Evolutionary conservation across 371 early-diverging fungal species (phyloP), one percentile per base, ranked within the genome.

Genomic region (Apophysomyces ossiformis): DNA sequence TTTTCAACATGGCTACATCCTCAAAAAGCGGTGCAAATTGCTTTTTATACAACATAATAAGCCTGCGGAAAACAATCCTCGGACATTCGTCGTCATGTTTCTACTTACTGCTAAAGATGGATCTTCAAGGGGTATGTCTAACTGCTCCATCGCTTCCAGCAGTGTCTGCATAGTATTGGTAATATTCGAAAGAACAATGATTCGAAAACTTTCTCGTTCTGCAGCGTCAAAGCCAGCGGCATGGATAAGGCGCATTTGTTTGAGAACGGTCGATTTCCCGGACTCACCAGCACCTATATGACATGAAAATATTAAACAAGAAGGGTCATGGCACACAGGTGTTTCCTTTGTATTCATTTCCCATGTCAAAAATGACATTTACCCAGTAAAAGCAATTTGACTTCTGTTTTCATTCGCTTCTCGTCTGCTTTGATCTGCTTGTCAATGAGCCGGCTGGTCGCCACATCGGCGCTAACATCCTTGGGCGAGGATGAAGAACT

Each of bases 231-330:
- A 97, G 15, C 96, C 96, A 61, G 85, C 86, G 57, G 90, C 94
- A 76, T 96, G 96, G 64, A 97, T 94, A 35, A 96, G 85, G 71
- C 90, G 87, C 95, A 97, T 96, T 75, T 97, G 96, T 78, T 97
- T 97, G 43, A 97, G 79, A 58, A 97, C 91, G 37, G 97, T 97
- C 54, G 92, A 91, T 75, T 97, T 97, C 32, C 97, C 97, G 6
- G 96, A 95, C 79, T 97, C 97, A 38, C 97, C 97, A 26, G 96
- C 95, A 56, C 97, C 96, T 95, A 68, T 8, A 37, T 16, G 18
- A 9, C 1, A 21, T 41, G 32, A 26, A 26, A 26, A 26, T 1
- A 3, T 26, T 26, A 26, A 1, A 8, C 12, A 46, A 16, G 16
- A 45, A 18, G 0, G 0, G 9, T 16, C 9, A 50, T n/a, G 54